Percentiles rank a stretch among this genome's conserved stretches.
These are phyloP conservation scores for Torulaspora maleeae DNA, from an alignment of 805 yeast species.

Conservation along the genomic window DNA sequence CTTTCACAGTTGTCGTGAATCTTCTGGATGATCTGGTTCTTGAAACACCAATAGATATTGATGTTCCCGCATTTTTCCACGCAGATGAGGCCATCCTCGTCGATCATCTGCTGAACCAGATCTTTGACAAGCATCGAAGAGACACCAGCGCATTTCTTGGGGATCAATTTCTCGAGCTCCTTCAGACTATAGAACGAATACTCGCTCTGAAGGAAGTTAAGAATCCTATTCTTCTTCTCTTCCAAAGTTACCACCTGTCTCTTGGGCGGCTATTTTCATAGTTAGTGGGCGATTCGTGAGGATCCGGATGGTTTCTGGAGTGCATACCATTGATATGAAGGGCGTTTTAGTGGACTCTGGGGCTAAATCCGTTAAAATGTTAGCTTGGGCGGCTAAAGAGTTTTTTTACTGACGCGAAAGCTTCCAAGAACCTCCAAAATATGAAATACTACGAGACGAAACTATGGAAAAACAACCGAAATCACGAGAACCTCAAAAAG, in stretches of 20 bases:
- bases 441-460: background rate
- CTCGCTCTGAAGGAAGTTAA: slow-evolving; percentile 39
- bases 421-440: background rate
- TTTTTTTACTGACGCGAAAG: background rate
- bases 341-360: too few relatives aligned
- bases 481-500: background rate
- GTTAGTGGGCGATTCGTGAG: background rate
- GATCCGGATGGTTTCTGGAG: background rate
- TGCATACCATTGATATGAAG: background rate
- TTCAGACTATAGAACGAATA: slow-evolving; percentile 46
- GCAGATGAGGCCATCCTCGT: slow-evolving; percentile 44
- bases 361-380: background rate
- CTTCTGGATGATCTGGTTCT: slow-evolving; percentile 13
- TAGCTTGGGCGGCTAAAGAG: background rate
- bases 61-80: slow-evolving; percentile 53
- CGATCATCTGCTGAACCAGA: slow-evolving; percentile 42
- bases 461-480: background rate
- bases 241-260: slow-evolving; percentile 36
- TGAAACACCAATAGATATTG: slow-evolving; percentile 49
- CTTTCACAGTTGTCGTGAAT: slow-evolving; percentile 13
- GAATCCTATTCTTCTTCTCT: slow-evolving; percentile 38
- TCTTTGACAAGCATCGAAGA: slow-evolving; percentile 54
- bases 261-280: slow-evolving; percentile 23
- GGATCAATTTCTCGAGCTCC: slow-evolving; percentile 46
- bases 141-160: slow-evolving; percentile 44